Evolutionary conservation across 2,329 filamentous ascomycete genomes (phyloP), one percentile per base, ranked within the genome.

Genomic region (Calonectria pseudoreteaudii): DNA sequence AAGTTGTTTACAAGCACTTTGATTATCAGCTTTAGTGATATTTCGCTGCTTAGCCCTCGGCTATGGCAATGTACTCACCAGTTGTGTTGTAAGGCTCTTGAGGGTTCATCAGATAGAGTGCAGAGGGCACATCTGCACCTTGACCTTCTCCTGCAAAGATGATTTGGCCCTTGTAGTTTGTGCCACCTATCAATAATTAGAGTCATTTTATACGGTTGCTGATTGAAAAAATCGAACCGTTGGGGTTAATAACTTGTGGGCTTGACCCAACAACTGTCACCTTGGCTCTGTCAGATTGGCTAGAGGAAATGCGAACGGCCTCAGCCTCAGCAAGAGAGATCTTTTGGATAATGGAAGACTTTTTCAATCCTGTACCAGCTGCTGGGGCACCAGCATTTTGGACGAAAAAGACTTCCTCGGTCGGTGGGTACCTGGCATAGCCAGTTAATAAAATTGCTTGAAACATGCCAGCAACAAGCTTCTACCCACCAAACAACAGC

Each of bases 1-100:
- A 86, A 93, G 80, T 90, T 91, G 76, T 91, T 91, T 18, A 93
- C 71, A 11, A 93, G 82, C 0, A 87, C 86, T 86, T 11, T 34
- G 9, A 11, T 1, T 4, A 16, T 64, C 30, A 49, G 2, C 73
- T 4, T 7, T 10, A 8, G 13, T 18, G 23, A 11, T 18, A 68
- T 71, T 66, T 8, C 26, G 14, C 4, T 47, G 9, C 23, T 20
- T 31, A 13, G 10, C 7, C 30, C 9, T 6, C 5, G 9, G 14
- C 4, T 11, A 20, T n/a, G 11, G 2, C 16, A 64, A 16, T 9
- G 18, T 11, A 20, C 81, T 79, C 73, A 88, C 87, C 79, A 8
- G 87, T 88, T 0, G 87, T 87, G 76, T 90, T 90, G 79, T 89
- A 89, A 0, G 88, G 89, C n/a, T 84, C 83, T 16, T 78, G 28